These are phyloP conservation scores for Lecanicillium sp. DNA, from an alignment of 2,329 filamentous ascomycete genomes.

Conservation along the genomic window DNA sequence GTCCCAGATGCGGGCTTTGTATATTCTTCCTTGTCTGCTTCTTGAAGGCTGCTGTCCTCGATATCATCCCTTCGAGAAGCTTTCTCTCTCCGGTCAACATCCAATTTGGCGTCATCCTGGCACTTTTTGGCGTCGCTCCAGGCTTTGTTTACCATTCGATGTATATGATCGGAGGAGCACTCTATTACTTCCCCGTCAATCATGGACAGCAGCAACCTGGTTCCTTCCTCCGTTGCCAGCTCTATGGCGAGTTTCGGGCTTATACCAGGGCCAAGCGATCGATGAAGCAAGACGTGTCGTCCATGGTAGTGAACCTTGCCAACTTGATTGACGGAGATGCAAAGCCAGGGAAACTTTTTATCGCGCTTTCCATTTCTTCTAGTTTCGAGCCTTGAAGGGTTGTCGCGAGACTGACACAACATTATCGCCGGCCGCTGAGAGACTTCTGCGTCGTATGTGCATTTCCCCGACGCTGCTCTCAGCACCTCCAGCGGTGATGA, in stretches of 20 bases:
- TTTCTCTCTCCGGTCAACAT: neutral
- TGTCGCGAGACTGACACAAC: neutral
- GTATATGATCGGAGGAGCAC: too few relatives aligned
- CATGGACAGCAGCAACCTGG: neutral
- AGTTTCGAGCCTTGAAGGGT: neutral
- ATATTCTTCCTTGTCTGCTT: neutral
- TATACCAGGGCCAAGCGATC: neutral
- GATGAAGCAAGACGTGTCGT: conserved; percentile 2
- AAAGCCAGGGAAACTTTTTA: conserved; percentile 2
- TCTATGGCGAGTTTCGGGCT: conserved; percentile 1
- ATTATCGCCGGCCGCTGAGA: neutral
- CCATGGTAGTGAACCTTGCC: neutral
- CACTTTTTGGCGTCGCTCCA: too few relatives aligned
- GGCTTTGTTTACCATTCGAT: too few relatives aligned
- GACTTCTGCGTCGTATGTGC: neutral
- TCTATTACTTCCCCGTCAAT: neutral
- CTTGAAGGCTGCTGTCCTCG: too few relatives aligned
- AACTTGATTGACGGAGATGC: neutral
- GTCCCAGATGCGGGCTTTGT: conserved; percentile 1
- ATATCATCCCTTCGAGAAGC: neutral
- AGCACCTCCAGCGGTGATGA: neutral
- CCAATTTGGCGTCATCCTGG: too few relatives aligned
- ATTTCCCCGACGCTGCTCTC: conserved; percentile 3
- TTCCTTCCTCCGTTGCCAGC: conserved; percentile 1
- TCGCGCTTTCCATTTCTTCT: neutral